Evolutionary conservation across 2,329 filamentous ascomycete genomes (phyloP).

Genomic region (Teratosphaeria epicoccoides): DNA sequence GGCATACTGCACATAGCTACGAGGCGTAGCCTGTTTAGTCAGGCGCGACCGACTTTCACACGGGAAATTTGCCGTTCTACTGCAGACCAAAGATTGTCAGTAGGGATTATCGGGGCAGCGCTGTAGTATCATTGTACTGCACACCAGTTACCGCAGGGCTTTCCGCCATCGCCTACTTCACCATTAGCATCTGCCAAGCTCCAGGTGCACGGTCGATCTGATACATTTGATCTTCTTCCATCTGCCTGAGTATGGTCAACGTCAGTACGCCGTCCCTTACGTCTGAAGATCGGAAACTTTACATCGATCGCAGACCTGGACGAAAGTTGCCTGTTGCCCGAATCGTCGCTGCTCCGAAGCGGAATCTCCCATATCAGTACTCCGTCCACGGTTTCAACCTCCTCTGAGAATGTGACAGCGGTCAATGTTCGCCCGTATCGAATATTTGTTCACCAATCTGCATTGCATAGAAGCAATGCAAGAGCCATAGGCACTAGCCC

Average conservation of each 20-base stretch:
- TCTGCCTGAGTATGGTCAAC: background rate
- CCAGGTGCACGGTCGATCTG: no score
- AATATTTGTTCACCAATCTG: no score
- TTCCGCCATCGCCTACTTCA: background rate
- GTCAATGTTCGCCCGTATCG: background rate
- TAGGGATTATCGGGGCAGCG: background rate
- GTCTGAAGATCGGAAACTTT: background rate
- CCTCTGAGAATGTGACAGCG: background rate
- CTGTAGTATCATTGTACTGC: background rate
- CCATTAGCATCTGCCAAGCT: background rate
- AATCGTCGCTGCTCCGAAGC: background rate
- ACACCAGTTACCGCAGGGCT: constrained; percentile 2
- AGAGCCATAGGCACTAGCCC: background rate
- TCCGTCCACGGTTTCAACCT: background rate
- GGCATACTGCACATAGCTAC: constrained; percentile 5
- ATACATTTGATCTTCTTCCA: constrained; percentile 3
- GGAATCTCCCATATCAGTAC: background rate
- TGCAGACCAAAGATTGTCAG: background rate
- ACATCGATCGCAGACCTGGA: constrained; percentile 3
- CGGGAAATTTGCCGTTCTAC: constrained; percentile 3
- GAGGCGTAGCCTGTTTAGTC: constrained; percentile 3
- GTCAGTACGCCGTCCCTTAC: background rate
- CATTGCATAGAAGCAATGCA: background rate
- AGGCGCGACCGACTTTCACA: constrained; percentile 6
- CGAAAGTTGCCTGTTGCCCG: constrained; percentile 24